Evolutionary conservation across 2,329 filamentous ascomycete species (phyloP), one percentile per base, ranked within the genome.

Genomic region (Ophiostoma australiae): DNA sequence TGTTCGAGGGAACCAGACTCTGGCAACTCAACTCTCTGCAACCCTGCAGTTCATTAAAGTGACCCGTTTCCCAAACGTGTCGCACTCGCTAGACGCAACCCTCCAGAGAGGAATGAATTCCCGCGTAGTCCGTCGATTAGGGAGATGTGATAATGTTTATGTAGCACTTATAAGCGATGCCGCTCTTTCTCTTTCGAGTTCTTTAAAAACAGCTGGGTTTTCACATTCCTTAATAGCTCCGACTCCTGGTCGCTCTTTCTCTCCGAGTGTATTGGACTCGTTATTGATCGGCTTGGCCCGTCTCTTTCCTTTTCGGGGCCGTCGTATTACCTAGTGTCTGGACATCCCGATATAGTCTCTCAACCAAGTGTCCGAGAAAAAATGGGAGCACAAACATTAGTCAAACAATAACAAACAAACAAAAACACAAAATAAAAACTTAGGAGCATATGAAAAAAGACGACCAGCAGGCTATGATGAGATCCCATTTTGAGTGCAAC

Each of bases 61-160:
- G 11, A 11, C 10, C 4, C 8, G 52, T 5, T 27, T 58, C 11
- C 23, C 52, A 27, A 27, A 4, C 17, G 52, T 58, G 52, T 58
- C 52, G 52, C 23, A 58, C 52, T 58, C 52, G 52, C 52, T 58
- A 58, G 52, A 58, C 3, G n/a, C 52, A 58, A 58, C n/a, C 52
- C 52, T 27, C 52, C 52, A 23, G 48, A 23, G 52, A 27, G 52
- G n/a, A 27, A n/a, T 23, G 52, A 23, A 3, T 27, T 27, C 23
- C 44, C 17, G 44, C 44, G 44, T 11, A 48, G 44, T 48, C 44
- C 17, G 17, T 48, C 17, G 44, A 48, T 48, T n/a, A 17, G 17
- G 20, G 44, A 13, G 37, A 39, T 48, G 44, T 17, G 44, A 3
- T 44, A 17, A 1, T 44, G 5, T 44, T 5, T 48, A 48, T 48